Base-by-base conservation (phyloP, 2,329 filamentous ascomycete genomes). In the Colletotrichum tropicale region DNA sequence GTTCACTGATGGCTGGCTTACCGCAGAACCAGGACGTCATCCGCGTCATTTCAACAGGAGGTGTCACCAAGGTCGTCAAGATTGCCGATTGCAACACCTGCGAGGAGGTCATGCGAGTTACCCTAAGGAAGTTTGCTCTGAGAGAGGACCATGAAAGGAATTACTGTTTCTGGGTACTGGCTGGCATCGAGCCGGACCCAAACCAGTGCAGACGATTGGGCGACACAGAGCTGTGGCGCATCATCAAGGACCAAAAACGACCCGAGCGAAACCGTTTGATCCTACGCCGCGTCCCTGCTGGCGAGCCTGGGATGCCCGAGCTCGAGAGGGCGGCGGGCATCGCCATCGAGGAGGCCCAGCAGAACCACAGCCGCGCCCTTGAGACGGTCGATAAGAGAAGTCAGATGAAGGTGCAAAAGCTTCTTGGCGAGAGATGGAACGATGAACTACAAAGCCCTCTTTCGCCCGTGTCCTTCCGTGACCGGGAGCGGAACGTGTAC, bases 151-250 rank as follows among this genome's bases (percentile, higher is more conserved):
- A 98, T 81, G 94, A 97, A 83, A 92, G 96, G 80, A 98, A 98
- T 81, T 98, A 98, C 86, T 98, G 96, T 87, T 98, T 99, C 86
- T 98, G 97, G 88, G 94, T 98, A 1, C 89, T 98, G 74, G 93
- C 95, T 78, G 96, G 96, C 66, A 88, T 95, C 52, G 95, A 98
- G 64, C 93, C 96, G 3, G 94, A 97, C 79, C 94, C 95, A 34
- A 91, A 90, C 66, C 93, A 96, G 81, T 98, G 95, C 83, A 93
- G 96, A 76, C 93, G 95, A 66, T 89, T 98, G 52, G 93, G 93
- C 38, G 97, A 99, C 81, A 93, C 92, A 6, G 97, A 99, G 83
- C 88, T 99, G 13, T 94, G 97, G 90, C 93, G 95, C 76, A 95
- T 98, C 70, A 98, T 98, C 84, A 96, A 95, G 81, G 96, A 98